phyloP scores from a whole-genome alignment of 2,329 filamentous ascomycete species.

The Colletotrichum lupini region DNA sequence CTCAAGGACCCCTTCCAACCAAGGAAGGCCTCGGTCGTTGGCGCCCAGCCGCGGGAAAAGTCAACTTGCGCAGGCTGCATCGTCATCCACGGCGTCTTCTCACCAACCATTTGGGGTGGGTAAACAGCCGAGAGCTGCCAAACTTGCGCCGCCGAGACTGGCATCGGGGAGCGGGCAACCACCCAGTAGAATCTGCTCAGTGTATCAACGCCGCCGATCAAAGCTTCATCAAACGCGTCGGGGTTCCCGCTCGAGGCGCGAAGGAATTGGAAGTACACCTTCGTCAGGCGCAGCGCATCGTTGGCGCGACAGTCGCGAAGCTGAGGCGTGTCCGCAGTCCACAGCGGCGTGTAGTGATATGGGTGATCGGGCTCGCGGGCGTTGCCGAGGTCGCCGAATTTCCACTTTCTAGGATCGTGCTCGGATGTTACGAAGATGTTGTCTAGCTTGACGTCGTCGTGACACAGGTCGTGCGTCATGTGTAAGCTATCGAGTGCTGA shows the following conservation, averaged over 20 bases:
- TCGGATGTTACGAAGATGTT: conserved; percentile 44
- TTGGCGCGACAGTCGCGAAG: conserved; percentile 45
- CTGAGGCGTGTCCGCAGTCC: conserved; percentile 43
- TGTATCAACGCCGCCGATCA: conserved; percentile 39
- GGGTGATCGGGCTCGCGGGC: conserved; percentile 42
- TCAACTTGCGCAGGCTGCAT: conserved; percentile 15
- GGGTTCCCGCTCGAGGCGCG: conserved; percentile 37
- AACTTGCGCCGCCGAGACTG: conserved; percentile 1
- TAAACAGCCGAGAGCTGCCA: conserved; percentile 20
- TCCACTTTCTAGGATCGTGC: conserved; percentile 40
- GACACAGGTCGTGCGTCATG: conserved; percentile 40
- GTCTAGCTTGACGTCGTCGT: conserved; percentile 47
- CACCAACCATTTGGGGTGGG: conserved; percentile 12
- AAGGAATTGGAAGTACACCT: conserved; percentile 45
- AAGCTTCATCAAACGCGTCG: conserved; percentile 40
- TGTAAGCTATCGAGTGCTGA: conserved; percentile 42
- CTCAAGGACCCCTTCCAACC: conserved; percentile 26
- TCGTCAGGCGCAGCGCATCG: conserved; percentile 45
- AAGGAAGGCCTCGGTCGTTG: conserved; percentile 2
- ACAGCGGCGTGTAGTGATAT: conserved; percentile 45
- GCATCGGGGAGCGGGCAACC: background rate
- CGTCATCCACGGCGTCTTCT: conserved; percentile 17
- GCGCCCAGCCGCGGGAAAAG: conserved; percentile 1
- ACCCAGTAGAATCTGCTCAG: conserved; percentile 44
- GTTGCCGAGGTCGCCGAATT: conserved; percentile 47